These are phyloP conservation scores for Mycena polygramma DNA, from an alignment of 768 basidiomycete genomes.

Conservation along the genomic window DNA sequence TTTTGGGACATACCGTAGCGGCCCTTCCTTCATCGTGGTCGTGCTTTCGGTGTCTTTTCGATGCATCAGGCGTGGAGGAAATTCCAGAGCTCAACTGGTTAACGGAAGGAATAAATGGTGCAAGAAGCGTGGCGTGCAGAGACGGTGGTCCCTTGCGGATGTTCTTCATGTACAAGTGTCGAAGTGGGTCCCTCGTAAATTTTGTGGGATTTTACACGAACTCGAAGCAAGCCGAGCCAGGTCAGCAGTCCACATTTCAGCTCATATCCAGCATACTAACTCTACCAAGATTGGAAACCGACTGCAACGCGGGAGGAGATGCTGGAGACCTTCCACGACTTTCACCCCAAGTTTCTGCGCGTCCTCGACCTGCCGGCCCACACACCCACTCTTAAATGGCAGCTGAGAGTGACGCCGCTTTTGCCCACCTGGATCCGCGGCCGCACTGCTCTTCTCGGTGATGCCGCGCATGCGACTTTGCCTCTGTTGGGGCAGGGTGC, in stretches of 20 bases:
- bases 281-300: constrained; percentile 14
- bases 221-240: constrained; percentile 18
- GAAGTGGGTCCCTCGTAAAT: constrained; percentile 26
- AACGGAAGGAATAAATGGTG: constrained; percentile 15
- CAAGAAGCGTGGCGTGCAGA: constrained; percentile 2
- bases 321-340: neutral
- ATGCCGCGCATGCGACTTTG: constrained; percentile 42
- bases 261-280: neutral
- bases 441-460: constrained; percentile 22
- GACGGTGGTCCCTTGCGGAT: constrained; percentile 4
- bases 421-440: constrained; percentile 34
- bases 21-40: constrained; percentile 4
- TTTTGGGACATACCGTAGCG: constrained; percentile 12
- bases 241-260: neutral
- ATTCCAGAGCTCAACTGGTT: constrained; percentile 27
- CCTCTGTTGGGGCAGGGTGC: constrained; percentile 43
- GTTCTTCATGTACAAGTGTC: constrained; percentile 23
- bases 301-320: constrained; percentile 21
- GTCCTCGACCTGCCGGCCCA: constrained; percentile 24
- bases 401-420: constrained; percentile 21
- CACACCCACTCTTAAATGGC: constrained; percentile 23
- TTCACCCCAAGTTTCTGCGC: constrained; percentile 33
- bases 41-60: constrained; percentile 23
- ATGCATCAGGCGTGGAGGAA: constrained; percentile 4
- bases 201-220: constrained; percentile 10